phyloP scores from a whole-genome alignment of 441 rosid genomes.

The Erodium texanum region DNA sequence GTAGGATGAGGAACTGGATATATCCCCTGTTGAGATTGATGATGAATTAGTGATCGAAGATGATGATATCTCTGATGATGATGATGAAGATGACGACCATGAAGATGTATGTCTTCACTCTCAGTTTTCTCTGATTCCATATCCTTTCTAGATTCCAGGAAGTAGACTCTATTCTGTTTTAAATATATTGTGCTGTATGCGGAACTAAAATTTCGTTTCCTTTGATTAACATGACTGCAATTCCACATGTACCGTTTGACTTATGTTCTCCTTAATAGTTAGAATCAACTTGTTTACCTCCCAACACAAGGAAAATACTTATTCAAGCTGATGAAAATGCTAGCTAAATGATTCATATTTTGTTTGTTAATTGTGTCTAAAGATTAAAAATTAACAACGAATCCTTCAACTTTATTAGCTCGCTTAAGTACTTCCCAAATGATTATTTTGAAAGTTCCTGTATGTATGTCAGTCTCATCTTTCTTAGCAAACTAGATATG shows the following conservation, averaged over 20 bases:
- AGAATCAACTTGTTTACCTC: neutral
- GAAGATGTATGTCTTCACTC: slow-evolving; percentile 69
- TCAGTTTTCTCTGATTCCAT: neutral
- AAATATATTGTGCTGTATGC: neutral
- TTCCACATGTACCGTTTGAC: neutral
- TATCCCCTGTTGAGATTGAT: slow-evolving; percentile 87
- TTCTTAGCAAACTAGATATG: neutral
- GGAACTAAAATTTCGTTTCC: neutral
- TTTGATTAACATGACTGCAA: neutral
- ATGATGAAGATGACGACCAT: slow-evolving; percentile 72
- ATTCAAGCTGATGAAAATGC: neutral
- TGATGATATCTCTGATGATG: slow-evolving; percentile 95
- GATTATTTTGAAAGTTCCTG: neutral
- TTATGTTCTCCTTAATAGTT: neutral
- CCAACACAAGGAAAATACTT: neutral
- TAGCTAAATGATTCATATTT: neutral
- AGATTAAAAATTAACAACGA: neutral
- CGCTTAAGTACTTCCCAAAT: neutral
- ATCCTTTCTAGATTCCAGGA: neutral
- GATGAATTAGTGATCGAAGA: slow-evolving; percentile 97
- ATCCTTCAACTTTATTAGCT: neutral
- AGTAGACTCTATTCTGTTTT: neutral
- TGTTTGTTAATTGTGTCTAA: neutral
- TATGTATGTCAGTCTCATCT: neutral
- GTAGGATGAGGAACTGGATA: slow-evolving; percentile 92